Evolutionary conservation across 139 green algal genomes (phyloP), one percentile per base, ranked within the genome.

Genomic region (Chloropicon primus): DNA sequence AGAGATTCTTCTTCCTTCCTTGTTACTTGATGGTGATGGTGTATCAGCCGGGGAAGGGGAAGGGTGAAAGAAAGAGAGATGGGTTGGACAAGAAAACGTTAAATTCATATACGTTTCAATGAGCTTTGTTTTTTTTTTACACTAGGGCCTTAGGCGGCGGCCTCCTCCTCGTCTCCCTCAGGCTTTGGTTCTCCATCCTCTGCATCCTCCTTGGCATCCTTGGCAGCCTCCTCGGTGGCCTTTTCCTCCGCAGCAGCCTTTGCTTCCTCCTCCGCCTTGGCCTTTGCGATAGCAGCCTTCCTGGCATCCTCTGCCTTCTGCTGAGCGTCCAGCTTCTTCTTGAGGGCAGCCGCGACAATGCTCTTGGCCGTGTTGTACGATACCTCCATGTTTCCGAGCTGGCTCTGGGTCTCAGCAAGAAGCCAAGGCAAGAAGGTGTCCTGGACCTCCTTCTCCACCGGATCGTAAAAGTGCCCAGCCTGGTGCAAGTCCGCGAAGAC

Each of bases 371-470:
- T 28, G 24, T 27, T 28, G 73, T 28, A 28, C 2, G 73, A 76
- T 2, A 28, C 28, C 73, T 76, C 73, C 73, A 54, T 28, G 23
- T 28, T 21, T 2, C 21, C 2, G 24, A 76, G 73, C 25, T 76
- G 73, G 25, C 28, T 76, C 21, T 27, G 10, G 24, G 73, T 28
- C 73, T 76, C 73, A 21, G 27, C 28, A 24, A 54, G 73, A 22
- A 95, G 82, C 91, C 88, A 94, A 21, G 91, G 91, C 80, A 95
- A 81, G 83, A 95, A 93, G 25, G 79, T 78, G 5, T 85, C 62
- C 82, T 92, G 81, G 41, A 62, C 87, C 82, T 93, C 89, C 17
- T 80, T 80, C 81, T 91, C 80, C n/a, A 94, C 86, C 2, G 91
- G 90, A 82, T 96, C 90, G 71, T 88, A 92, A 86, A 96, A 94